Evolutionary conservation across 352 stramenopile genomes (phyloP), one percentile per base, ranked within the genome.

Genomic region (Globisporangium paddicum): DNA sequence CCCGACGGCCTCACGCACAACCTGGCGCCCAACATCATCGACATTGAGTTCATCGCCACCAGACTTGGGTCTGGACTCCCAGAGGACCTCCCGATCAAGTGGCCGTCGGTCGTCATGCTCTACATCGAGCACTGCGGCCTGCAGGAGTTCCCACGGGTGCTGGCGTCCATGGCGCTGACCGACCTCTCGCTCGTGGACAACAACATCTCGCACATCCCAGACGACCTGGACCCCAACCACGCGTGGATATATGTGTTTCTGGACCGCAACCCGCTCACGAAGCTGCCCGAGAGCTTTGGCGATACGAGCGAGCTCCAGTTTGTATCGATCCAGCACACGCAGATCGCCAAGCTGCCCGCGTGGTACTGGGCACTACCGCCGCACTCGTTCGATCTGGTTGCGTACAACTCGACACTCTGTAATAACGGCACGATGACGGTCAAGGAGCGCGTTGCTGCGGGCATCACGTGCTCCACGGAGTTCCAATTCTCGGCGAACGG

Each of bases 101-200:
- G 68, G 64, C 52, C 64, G 0, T 28, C 48, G 4, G 68, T 73
- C 7, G 28, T 68, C 9, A 64, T 75, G 53, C 37, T 75, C 23
- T 72, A 72, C 47, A 7, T 75, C 8, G 68, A 75, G 40, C 63
- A 67, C 37, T 75, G 68, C 42, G 56, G 18, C 1, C 55, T 75
- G 0, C 61, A 62, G 25, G 42, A 63, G 6, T 67, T 75, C n/a
- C 68, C 64, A 3, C 19, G 41, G 3, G 55, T 44, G 0, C 40
- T 66, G 14, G 55, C 57, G 9, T 49, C 26, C 18, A 69, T 75
- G 60, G 25, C 13, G 11, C 37, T 69, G 1, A 72, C 64, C 0
- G 67, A 75, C 25, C 19, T 75, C 18, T 72, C 67, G n/a, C 56
- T 75, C 42, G 49, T 67, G 19, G 64, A 64, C 35, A 75, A 72